Conservation (phyloP, 768 basidiomycete genomes). For the Gymnopilus junonius region DNA sequence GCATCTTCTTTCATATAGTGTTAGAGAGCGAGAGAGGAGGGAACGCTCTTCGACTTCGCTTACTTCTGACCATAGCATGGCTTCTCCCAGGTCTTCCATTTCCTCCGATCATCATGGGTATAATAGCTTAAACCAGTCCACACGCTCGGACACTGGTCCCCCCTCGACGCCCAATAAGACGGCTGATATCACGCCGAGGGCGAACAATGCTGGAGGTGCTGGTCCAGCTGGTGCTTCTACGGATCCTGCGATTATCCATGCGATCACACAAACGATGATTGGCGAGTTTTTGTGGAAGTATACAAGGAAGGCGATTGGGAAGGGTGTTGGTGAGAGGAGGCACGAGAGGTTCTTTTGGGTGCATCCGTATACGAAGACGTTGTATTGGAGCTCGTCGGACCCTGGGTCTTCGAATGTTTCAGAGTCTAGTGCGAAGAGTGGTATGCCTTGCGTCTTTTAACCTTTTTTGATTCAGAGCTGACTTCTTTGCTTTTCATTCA, state of each 20-base stretch:
- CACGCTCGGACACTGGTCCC: constrained; percentile 10
- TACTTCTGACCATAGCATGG: constrained; percentile 64
- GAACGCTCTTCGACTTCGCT: constrained; percentile 74
- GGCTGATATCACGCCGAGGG: constrained; percentile 46
- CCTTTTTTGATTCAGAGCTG: background rate
- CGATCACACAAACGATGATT: constrained; percentile 99
- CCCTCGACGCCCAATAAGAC: constrained; percentile 52
- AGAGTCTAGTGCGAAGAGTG: constrained; percentile 95
- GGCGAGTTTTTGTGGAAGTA: constrained; percentile 99
- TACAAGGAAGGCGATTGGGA: constrained; percentile 86
- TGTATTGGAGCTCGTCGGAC: constrained; percentile 97
- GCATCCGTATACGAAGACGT: constrained; percentile 97
- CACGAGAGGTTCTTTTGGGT: constrained; percentile 99
- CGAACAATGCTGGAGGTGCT: constrained; percentile 19
- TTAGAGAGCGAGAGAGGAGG: constrained; percentile 55
- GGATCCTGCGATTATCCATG: constrained; percentile 90
- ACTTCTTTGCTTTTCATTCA: constrained; percentile 35
- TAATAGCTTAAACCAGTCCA: constrained; percentile 35
- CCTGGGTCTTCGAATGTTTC: constrained; percentile 87
- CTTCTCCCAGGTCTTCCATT: constrained; percentile 80
- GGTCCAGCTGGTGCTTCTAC: constrained; percentile 53
- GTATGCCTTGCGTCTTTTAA: constrained; percentile 62
- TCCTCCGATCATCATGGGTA: constrained; percentile 72
- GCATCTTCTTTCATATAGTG: constrained; percentile 51
- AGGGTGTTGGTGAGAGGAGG: constrained; percentile 86